These are phyloP conservation scores for Solanum rostratum DNA, from an alignment of 257 asterid genomes.

Conservation along the genomic window DNA sequence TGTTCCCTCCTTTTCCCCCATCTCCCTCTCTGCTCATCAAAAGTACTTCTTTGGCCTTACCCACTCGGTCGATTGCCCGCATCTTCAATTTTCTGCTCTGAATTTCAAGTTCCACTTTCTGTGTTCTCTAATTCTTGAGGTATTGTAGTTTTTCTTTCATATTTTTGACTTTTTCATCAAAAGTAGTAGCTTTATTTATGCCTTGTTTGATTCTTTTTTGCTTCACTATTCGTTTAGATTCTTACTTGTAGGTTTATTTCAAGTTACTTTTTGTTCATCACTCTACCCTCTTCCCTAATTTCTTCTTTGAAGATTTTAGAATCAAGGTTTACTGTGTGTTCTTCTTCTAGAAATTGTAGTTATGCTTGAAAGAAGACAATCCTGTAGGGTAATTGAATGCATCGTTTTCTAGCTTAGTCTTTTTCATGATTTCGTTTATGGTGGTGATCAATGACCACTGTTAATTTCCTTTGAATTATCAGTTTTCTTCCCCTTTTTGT, in stretches of 20 bases:
- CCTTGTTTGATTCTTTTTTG: background rate
- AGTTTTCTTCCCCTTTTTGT: background rate
- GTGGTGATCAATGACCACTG: background rate
- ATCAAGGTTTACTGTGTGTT: background rate
- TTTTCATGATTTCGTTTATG: background rate
- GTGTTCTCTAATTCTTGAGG: conserved; percentile 14
- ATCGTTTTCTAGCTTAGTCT: background rate
- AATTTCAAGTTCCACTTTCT: background rate
- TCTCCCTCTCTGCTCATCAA: background rate
- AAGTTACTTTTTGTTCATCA: background rate
- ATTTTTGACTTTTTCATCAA: background rate
- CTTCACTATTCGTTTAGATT: background rate
- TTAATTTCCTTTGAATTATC: background rate
- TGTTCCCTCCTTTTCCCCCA: background rate
- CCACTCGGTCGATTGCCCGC: conserved; percentile 1
- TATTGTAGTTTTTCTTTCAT: conserved; percentile 3
- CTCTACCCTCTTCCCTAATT: background rate
- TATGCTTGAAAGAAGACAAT: background rate
- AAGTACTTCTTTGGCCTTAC: conserved; percentile 9
- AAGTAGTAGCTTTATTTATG: background rate
- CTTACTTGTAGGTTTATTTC: background rate
- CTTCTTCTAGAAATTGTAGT: background rate
- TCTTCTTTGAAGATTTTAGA: background rate
- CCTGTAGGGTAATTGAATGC: background rate
- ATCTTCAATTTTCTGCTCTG: background rate